Evolutionary conservation across 192 early-diverging fungal genomes (phyloP), one percentile per base, ranked within the genome.

Genomic region (Podochytrium sp.): DNA sequence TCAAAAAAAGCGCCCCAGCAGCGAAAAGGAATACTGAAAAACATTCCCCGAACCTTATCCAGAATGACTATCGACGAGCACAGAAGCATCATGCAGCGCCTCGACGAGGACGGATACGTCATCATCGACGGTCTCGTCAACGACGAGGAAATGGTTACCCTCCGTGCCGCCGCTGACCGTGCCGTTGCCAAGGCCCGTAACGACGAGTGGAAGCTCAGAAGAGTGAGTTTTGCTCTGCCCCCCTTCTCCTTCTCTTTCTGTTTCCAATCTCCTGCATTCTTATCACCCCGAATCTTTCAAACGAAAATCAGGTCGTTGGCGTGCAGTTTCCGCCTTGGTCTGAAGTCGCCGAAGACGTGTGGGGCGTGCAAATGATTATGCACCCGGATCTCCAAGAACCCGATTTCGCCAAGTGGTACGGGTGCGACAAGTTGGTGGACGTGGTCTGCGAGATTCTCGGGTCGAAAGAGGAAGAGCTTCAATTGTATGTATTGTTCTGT

Each of bases 271-370:
- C n/a, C n/a, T n/a, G n/a, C n/a, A n/a, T 49, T 20, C 16, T 1
- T 12, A 25, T 34, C 32, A 20, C 55, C 29, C 20, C 1, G 47
- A 12, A 29, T 33, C 29, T 47, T 47, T 20, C 10, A 55, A 23
- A 55, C 25, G 30, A 23, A 55, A 23, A 55, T 57, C 77, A 80
- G 52, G 70, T 80, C 30, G 83, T 84, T 25, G 83, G 83, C 40
- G 81, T 77, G 27, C 80, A 80, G 51, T 84, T 84, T 41, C 83
- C 83, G 32, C 83, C 83, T 25, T 84, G 83, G 83, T 65, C 51
- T 27, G 74, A 83, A 42, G 81, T 74, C 10, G 76, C 69, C n/a
- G 72, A 62, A 6, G 79, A 83, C 41, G 76, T 78, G 12, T 84
- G 83, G 83, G 83, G 83, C 42, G 81, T 84, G 40, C 83, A 84